Conservation (phyloP, 2,329 filamentous ascomycete genomes). For the Epichloe gansuensis region DNA sequence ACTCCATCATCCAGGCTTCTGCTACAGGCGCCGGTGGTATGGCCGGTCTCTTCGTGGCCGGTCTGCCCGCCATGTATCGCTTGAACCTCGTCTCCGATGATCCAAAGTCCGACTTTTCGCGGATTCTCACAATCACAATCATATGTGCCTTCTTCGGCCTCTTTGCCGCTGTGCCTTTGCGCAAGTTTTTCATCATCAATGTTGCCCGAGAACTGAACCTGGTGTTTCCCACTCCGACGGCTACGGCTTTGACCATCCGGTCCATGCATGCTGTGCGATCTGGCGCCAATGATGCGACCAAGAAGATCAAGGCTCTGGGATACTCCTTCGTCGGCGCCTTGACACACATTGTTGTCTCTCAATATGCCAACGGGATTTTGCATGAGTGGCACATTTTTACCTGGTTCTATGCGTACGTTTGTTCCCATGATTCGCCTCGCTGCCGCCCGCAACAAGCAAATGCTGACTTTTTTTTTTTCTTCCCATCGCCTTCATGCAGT, state of each 20-base stretch:
- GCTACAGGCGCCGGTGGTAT: slow-evolving; percentile 48
- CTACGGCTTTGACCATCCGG: slow-evolving; percentile 48
- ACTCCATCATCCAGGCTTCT: slow-evolving; percentile 47
- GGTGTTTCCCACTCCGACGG: slow-evolving; percentile 46
- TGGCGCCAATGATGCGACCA: slow-evolving; percentile 38
- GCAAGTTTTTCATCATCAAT: slow-evolving; percentile 57
- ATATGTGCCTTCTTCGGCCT: slow-evolving; percentile 52
- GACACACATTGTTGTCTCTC: slow-evolving; percentile 39
- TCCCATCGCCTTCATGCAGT: neutral
- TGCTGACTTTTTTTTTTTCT: too few species aligned
- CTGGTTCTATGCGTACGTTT: slow-evolving; percentile 32
- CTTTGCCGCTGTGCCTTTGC: slow-evolving; percentile 48
- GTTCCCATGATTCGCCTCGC: too few species aligned
- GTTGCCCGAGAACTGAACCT: slow-evolving; percentile 46
- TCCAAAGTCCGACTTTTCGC: slow-evolving; percentile 41
- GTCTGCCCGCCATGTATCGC: slow-evolving; percentile 47
- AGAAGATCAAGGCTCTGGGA: slow-evolving; percentile 42
- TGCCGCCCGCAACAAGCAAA: too few species aligned
- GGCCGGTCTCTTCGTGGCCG: slow-evolving; percentile 43
- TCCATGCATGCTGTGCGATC: slow-evolving; percentile 46
- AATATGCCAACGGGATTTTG: slow-evolving; percentile 46
- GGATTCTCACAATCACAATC: slow-evolving; percentile 46
- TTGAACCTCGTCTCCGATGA: slow-evolving; percentile 34
- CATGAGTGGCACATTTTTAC: slow-evolving; percentile 45
- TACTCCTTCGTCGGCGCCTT: slow-evolving; percentile 38